A percentile compares a stretch with the other conserved stretches of the same genome.
phyloP scores from a whole-genome alignment of 2,329 filamentous ascomycete species.

The Botryotinia calthae region DNA sequence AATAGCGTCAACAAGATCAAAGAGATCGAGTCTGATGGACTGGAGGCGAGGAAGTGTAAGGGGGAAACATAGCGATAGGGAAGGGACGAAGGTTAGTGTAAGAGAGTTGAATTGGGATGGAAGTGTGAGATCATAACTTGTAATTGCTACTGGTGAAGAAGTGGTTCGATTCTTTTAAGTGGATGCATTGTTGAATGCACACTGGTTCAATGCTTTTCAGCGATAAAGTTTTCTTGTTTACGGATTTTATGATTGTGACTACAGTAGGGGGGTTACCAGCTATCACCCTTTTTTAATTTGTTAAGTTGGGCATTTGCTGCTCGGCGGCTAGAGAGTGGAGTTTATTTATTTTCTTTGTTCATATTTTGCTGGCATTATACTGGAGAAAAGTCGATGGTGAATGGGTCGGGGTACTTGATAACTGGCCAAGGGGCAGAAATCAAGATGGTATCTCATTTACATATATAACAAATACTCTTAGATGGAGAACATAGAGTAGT shows the following conservation, averaged over 20 bases:
- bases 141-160: background rate
- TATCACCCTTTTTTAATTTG: background rate
- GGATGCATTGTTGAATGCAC: constrained; percentile 13
- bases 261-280: background rate
- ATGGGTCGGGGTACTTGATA: background rate
- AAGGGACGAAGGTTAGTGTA: constrained; percentile 13
- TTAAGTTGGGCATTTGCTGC: background rate
- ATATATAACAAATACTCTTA: background rate
- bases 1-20: constrained; percentile 11
- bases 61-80: constrained; percentile 5
- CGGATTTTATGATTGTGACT: constrained; percentile 19
- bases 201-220: constrained; percentile 16
- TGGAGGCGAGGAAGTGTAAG: constrained; percentile 17
- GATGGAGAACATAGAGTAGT: background rate
- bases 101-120: constrained; percentile 20
- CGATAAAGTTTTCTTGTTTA: constrained; percentile 14
- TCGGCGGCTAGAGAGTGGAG: background rate
- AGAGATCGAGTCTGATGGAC: constrained; percentile 20
- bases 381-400: background rate
- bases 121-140: constrained; percentile 18
- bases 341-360: constrained; percentile 12
- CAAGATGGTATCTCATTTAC: background rate
- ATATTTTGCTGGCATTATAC: background rate
- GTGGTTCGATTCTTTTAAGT: constrained; percentile 5
- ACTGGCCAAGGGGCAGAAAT: background rate